Conservation (phyloP, 495 filamentous ascomycete genomes). For the Podospora fimiseda region DNA sequence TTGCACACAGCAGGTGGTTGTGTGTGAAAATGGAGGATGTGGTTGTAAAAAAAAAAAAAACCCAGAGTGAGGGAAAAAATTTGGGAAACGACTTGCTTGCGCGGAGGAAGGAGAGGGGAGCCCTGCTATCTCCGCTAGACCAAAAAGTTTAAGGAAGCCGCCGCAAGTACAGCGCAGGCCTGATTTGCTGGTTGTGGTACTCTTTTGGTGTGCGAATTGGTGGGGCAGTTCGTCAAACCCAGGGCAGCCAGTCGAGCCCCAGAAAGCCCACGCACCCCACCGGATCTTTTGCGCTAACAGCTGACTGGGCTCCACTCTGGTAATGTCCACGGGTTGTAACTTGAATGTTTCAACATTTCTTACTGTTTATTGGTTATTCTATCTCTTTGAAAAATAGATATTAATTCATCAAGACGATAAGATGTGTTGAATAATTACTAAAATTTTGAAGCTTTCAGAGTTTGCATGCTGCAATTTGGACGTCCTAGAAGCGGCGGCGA, state of each 20-base stretch:
- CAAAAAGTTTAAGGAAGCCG: not conserved
- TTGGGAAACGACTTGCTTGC: not conserved
- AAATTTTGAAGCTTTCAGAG: too few species aligned
- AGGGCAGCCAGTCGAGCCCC: too few species aligned
- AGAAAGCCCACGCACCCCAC: too few species aligned
- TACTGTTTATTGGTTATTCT: too few species aligned
- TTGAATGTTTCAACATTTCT: too few species aligned
- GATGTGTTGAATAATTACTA: too few species aligned
- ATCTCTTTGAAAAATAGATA: too few species aligned
- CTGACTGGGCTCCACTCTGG: too few species aligned
- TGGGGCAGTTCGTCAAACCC: not conserved
- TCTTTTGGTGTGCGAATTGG: not conserved
- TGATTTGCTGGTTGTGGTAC: not conserved
- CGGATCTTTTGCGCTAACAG: not conserved
- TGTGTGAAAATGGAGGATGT: slow-evolving; percentile 28
- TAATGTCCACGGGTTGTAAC: too few species aligned
- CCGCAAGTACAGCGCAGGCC: not conserved
- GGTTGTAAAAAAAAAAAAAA: slow-evolving; percentile 30
- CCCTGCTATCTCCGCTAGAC: not conserved
- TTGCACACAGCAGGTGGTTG: slow-evolving; percentile 25
- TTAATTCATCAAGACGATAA: too few species aligned
- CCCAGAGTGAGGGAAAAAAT: not conserved
- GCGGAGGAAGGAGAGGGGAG: not conserved
- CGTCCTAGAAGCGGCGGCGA: too few species aligned
- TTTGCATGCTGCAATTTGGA: too few species aligned